These are phyloP conservation scores for Cubamyces sp. DNA, from an alignment of 768 basidiomycete genomes.

Conservation along the genomic window DNA sequence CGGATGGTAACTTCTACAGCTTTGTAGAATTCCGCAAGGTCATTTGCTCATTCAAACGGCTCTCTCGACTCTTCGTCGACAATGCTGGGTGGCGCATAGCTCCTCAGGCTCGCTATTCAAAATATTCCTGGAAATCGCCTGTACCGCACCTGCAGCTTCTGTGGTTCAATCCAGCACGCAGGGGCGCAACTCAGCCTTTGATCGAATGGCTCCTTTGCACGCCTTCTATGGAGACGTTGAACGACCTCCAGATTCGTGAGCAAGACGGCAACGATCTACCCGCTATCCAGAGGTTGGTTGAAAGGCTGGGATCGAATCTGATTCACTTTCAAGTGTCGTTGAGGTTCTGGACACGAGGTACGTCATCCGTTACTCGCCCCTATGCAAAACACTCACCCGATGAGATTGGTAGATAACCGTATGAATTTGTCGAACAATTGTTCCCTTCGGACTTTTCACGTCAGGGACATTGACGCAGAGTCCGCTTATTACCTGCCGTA, in stretches of 20 bases:
- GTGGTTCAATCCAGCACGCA: constrained; percentile 12
- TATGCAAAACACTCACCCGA: background rate
- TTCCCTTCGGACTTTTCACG: constrained; percentile 5
- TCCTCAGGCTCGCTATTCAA: background rate
- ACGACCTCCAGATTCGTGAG: constrained; percentile 9
- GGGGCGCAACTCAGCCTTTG: background rate
- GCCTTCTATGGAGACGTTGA: background rate
- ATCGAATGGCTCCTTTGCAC: constrained; percentile 16
- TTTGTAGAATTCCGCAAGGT: constrained; percentile 15
- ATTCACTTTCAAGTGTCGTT: constrained; percentile 13
- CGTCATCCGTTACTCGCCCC: background rate
- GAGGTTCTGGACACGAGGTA: constrained; percentile 4
- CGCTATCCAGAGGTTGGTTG: background rate
- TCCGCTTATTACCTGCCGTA: background rate
- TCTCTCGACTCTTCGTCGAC: background rate
- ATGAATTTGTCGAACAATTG: constrained; percentile 1
- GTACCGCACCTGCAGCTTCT: constrained; percentile 2
- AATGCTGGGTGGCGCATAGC: background rate
- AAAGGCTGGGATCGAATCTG: constrained; percentile 4
- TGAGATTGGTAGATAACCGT: background rate
- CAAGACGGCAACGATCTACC: background rate
- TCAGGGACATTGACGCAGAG: constrained; percentile 7
- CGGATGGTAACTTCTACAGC: constrained; percentile 7
- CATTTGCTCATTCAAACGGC: constrained; percentile 1
- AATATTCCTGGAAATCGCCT: background rate